Percentiles rank a stretch among this genome's conserved stretches.
Evolutionary conservation across 176 grass and related monocot genomes (phyloP).

Genomic region (Musa troglodytarum): DNA sequence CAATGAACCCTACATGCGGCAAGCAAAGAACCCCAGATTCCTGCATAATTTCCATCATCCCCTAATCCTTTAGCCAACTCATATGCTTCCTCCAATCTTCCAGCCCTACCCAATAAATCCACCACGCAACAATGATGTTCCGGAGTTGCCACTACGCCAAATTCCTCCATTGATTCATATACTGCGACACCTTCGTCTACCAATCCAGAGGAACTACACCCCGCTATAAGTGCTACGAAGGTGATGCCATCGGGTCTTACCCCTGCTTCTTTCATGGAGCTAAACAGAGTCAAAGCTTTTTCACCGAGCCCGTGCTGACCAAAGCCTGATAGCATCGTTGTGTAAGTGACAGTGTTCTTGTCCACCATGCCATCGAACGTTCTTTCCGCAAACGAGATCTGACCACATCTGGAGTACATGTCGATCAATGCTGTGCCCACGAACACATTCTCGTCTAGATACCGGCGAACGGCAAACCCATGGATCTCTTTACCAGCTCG

Average conservation of each 20-base stretch:
- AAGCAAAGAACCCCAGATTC: constrained; percentile 82
- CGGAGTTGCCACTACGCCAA: constrained; percentile 41
- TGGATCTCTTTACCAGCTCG: constrained; percentile 65
- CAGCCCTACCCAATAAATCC: constrained; percentile 57
- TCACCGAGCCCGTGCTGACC: constrained; percentile 58
- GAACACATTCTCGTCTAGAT: constrained; percentile 57
- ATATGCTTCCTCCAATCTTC: constrained; percentile 71
- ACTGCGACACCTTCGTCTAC: constrained; percentile 59
- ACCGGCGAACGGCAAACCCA: constrained; percentile 45
- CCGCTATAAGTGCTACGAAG: constrained; percentile 62
- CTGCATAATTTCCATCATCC: constrained; percentile 47
- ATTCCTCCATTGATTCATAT: constrained; percentile 62
- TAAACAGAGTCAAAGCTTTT: constrained; percentile 62
- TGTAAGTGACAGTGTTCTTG: constrained; percentile 70
- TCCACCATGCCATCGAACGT: constrained; percentile 52
- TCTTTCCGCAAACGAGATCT: constrained; percentile 58
- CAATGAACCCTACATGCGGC: constrained; percentile 56
- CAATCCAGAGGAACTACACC: constrained; percentile 68
- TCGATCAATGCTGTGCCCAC: constrained; percentile 72
- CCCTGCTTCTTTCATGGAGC: constrained; percentile 44
- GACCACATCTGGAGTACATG: constrained; percentile 75
- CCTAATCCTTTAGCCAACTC: constrained; percentile 61
- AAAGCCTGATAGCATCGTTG: constrained; percentile 77
- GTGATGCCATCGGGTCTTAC: constrained; percentile 58
- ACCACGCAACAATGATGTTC: constrained; percentile 67